phyloP scores from a whole-genome alignment of 129 eudicot species.

The Solidago caesia region DNA sequence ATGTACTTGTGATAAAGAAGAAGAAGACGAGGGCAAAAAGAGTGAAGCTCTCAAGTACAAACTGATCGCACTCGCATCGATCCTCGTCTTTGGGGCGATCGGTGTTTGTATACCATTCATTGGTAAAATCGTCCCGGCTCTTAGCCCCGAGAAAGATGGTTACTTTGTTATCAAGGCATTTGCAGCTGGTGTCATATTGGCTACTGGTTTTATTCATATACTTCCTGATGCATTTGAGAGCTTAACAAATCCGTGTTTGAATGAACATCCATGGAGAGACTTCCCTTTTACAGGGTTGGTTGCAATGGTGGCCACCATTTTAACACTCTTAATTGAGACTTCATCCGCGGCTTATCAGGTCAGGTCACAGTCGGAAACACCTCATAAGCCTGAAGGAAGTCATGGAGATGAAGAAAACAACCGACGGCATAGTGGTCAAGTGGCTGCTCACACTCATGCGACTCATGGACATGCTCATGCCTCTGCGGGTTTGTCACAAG shows the following conservation, averaged over 20 bases:
- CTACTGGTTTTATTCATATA: slow-evolving; percentile 52
- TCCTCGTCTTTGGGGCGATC: slow-evolving; percentile 33
- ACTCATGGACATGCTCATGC: slow-evolving; percentile 51
- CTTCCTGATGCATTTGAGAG: slow-evolving; percentile 51
- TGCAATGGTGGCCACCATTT: slow-evolving; percentile 42
- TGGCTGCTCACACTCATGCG: slow-evolving; percentile 24
- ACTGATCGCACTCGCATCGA: slow-evolving; percentile 38
- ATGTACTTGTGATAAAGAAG: slow-evolving; percentile 39
- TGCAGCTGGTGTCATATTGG: slow-evolving; percentile 55
- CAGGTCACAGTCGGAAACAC: slow-evolving; percentile 3
- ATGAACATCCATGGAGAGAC: slow-evolving; percentile 37
- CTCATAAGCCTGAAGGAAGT: background rate
- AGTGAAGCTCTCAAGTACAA: slow-evolving; percentile 41
- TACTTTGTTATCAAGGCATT: slow-evolving; percentile 48
- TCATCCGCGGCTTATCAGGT: slow-evolving; percentile 35
- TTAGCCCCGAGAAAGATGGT: slow-evolving; percentile 39
- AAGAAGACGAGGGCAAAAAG: slow-evolving; percentile 26
- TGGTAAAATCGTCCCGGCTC: slow-evolving; percentile 26
- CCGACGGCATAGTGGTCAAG: slow-evolving; percentile 10
- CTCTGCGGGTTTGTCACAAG: slow-evolving; percentile 18
- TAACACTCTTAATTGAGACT: slow-evolving; percentile 48
- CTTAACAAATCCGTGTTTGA: slow-evolving; percentile 37
- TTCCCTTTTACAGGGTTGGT: slow-evolving; percentile 49
- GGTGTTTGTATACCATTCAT: slow-evolving; percentile 45
- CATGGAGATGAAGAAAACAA: slow-evolving; percentile 31